These are phyloP conservation scores for Pestalotiopsis sp. DNA, from an alignment of 2,329 filamentous ascomycete species.

Conservation along the genomic window DNA sequence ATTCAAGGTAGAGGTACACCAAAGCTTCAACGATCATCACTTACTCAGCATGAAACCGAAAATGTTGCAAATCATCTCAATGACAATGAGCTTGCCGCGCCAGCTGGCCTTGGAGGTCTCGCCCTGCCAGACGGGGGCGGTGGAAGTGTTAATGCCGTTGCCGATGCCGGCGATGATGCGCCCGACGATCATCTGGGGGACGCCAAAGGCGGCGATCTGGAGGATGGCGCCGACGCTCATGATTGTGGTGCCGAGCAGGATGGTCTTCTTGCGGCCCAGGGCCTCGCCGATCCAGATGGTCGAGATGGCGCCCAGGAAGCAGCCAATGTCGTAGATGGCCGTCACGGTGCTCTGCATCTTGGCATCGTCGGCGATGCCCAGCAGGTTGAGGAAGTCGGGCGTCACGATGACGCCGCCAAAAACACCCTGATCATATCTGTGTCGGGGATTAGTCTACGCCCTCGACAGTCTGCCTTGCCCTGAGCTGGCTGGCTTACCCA, in stretches of 20 bases:
- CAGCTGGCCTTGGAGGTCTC: conserved; percentile 34
- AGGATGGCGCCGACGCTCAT: conserved; percentile 35
- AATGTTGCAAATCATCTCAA: conserved; percentile 33
- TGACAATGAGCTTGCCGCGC: conserved; percentile 32
- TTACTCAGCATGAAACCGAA: conserved; percentile 29
- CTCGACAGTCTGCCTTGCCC: no score
- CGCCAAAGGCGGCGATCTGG: conserved; percentile 33
- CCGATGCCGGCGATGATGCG: conserved; percentile 50
- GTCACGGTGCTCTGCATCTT: conserved; percentile 46
- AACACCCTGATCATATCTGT: conserved; percentile 47
- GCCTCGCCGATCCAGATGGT: conserved; percentile 33
- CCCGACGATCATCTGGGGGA: conserved; percentile 41
- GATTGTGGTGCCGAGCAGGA: conserved; percentile 31
- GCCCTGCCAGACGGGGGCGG: conserved; percentile 38
- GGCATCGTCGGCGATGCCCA: conserved; percentile 34
- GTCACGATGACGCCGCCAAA: conserved; percentile 57
- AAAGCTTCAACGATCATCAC: background rate
- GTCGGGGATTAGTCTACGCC: background rate
- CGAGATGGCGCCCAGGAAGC: conserved; percentile 50
- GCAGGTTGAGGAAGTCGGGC: conserved; percentile 45
- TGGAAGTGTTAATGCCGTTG: conserved; percentile 42
- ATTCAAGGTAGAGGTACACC: background rate
- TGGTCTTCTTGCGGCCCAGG: conserved; percentile 32
- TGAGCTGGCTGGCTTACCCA: conserved; percentile 16
- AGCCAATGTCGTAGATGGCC: conserved; percentile 60